phyloP scores from a whole-genome alignment of 306 rosid species.

The Mimosa pudica region DNA sequence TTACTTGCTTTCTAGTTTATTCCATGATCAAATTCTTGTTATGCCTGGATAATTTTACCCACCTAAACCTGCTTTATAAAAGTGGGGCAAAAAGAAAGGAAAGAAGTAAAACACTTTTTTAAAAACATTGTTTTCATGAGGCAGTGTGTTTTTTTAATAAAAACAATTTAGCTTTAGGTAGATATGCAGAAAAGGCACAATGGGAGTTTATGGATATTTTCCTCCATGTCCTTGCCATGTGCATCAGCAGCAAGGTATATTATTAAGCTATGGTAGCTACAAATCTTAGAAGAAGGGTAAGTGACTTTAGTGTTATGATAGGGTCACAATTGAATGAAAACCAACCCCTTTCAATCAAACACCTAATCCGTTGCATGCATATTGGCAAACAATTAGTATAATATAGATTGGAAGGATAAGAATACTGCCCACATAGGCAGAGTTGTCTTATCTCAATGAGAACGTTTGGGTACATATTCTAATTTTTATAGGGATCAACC shows the following conservation, averaged over 20 bases:
- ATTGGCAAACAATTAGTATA: too few relatives aligned
- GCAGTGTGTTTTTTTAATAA: not conserved
- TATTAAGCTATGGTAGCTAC: slow-evolving; percentile 33
- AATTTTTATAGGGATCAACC: too few relatives aligned
- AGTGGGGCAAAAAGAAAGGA: not conserved
- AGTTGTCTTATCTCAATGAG: too few relatives aligned
- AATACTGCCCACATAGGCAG: too few relatives aligned
- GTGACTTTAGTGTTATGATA: not conserved
- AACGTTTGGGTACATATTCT: too few relatives aligned
- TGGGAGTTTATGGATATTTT: slow-evolving; percentile 28
- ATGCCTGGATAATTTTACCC: not conserved
- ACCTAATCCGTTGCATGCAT: too few relatives aligned
- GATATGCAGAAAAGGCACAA: slow-evolving; percentile 24
- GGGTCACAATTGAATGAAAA: not conserved
- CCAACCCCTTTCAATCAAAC: not conserved
- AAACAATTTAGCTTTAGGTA: not conserved
- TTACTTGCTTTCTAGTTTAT: not conserved
- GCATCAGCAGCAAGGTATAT: slow-evolving; percentile 38
- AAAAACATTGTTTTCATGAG: not conserved
- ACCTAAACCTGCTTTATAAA: not conserved
- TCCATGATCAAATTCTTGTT: not conserved
- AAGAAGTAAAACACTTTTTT: not conserved
- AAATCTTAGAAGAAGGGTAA: slow-evolving; percentile 35
- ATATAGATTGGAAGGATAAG: too few relatives aligned
- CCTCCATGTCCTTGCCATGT: slow-evolving; percentile 48